Evolutionary conservation across 805 yeast genomes (phyloP).

Genomic region (Saccharomycodes ludwigii): DNA sequence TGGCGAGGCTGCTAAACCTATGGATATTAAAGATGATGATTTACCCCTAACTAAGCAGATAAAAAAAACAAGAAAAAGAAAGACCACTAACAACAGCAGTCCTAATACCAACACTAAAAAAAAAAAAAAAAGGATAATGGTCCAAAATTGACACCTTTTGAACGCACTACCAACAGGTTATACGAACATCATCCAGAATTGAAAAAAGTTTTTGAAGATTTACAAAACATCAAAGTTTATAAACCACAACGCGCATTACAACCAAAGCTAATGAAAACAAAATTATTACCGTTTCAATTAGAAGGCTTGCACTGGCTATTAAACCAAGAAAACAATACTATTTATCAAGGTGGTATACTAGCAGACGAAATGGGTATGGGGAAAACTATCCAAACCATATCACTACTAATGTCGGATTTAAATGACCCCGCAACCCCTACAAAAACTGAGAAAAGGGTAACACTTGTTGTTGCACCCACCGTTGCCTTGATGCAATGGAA

Average conservation of each 20-base stretch:
- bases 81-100: constrained; percentile 13
- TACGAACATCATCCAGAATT: constrained; percentile 73
- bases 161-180: constrained; percentile 54
- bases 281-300: constrained; percentile 75
- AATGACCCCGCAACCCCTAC: too few relatives aligned
- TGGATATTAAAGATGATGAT: too few relatives aligned
- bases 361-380: constrained; percentile 99
- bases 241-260: constrained; percentile 49
- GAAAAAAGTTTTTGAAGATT: constrained; percentile 53
- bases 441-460: constrained; percentile 60
- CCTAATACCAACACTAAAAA: constrained; percentile 3
- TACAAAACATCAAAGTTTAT: constrained; percentile 36
- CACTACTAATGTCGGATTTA: constrained; percentile 61
- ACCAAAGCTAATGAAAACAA: constrained; percentile 66
- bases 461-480: constrained; percentile 90
- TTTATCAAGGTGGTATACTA: constrained; percentile 77
- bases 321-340: constrained; percentile 59
- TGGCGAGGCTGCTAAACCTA: too few relatives aligned
- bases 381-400: constrained; percentile 92
- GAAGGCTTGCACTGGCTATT: constrained; percentile 90
- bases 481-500: constrained; percentile 99
- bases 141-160: constrained; percentile 55
- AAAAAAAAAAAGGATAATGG: constrained; percentile 19
- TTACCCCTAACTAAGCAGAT: constrained; percentile 9
- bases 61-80: constrained; percentile 10